Base-by-base conservation (phyloP, 2,329 filamentous ascomycete genomes). In the Dendryphion nanum region DNA sequence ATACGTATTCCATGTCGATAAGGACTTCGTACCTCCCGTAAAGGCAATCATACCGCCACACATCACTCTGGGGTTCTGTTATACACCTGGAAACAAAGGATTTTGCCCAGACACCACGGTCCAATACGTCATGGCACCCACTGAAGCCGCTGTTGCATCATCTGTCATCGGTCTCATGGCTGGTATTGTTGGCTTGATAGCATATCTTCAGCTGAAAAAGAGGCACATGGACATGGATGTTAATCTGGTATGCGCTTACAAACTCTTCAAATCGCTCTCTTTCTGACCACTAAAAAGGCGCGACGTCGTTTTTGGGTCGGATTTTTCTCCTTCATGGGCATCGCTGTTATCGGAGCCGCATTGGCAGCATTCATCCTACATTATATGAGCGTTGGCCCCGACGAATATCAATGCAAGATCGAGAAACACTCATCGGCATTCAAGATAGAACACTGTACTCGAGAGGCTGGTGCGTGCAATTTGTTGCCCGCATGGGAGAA, bases 301-400 rank as follows among this genome's bases (percentile, higher is more conserved):
- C 21, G 36, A 14, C 23, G 40, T 5, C 30, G 35, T 10, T 38
- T 42, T 18, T 42, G 36, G 35, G 17, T 36, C 8, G 40, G 31
- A 7, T 35, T 36, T 14, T 21, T 33, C 15, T 18, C 32, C 18
- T 17, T 42, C 19, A 18, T 18, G 3, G 8, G 26, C 12, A 17
- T 18, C 12, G 32, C 31, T 4, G 23, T 17, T n/a, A 16, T 35
- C 28, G 24, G 8, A 7, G 23, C 40, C 12, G 40, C 40, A 3
- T 16, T 42, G 12, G 35, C 35, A 2, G 28, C 36, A 6, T 18
- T 42, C 4, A 34, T 39, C 16, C 15, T 36, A 6, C 32, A 42
- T 17, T 42, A 31, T 28, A 39, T 33, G 6, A 13, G 26, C 2
- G 24, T 31, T 16, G 40, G 36, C 2, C n/a, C 18, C 5, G 40